Evolutionary conservation across 2,329 filamentous ascomycete genomes (phyloP).

Genomic region (Lojkania enalia): DNA sequence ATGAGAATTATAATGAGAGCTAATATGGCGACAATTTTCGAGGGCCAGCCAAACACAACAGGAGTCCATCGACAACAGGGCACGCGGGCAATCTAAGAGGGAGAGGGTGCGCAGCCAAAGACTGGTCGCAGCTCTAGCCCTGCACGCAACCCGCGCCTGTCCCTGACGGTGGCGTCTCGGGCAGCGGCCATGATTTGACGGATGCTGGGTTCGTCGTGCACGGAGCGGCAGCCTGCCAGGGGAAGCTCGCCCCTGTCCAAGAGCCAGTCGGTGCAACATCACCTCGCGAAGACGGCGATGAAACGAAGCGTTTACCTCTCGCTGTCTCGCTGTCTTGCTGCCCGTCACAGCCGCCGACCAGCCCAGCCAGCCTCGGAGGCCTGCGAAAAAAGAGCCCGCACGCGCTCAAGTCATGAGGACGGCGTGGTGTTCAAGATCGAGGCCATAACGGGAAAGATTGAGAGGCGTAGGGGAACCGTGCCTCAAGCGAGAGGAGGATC

Average conservation of each 20-base stretch:
- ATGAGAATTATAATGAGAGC: conserved; percentile 24
- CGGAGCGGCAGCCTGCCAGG: conserved; percentile 34
- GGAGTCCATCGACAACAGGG: not conserved
- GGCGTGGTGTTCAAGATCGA: not conserved
- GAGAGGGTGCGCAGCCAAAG: conserved; percentile 22
- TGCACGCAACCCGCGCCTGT: conserved; percentile 36
- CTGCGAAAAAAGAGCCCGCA: no score
- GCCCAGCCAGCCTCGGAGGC: conserved; percentile 2
- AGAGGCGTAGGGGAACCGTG: not conserved
- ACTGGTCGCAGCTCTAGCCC: conserved; percentile 21
- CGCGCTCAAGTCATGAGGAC: no score
- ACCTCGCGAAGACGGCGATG: conserved; percentile 25
- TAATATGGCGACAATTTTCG: conserved; percentile 16
- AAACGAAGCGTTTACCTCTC: conserved; percentile 31
- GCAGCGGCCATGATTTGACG: conserved; percentile 35
- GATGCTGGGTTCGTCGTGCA: conserved; percentile 27
- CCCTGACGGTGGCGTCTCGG: conserved; percentile 38
- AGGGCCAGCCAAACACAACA: conserved; percentile 7
- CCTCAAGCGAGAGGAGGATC: conserved; percentile 2
- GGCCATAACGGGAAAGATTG: not conserved
- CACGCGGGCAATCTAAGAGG: conserved; percentile 20
- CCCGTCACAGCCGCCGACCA: conserved; percentile 31
- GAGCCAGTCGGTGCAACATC: conserved; percentile 26
- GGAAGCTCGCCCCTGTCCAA: conserved; percentile 8
- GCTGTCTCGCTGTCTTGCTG: conserved; percentile 32